phyloP scores from a whole-genome alignment of 2,329 filamentous ascomycete genomes.

The Trichoderma sp. region DNA sequence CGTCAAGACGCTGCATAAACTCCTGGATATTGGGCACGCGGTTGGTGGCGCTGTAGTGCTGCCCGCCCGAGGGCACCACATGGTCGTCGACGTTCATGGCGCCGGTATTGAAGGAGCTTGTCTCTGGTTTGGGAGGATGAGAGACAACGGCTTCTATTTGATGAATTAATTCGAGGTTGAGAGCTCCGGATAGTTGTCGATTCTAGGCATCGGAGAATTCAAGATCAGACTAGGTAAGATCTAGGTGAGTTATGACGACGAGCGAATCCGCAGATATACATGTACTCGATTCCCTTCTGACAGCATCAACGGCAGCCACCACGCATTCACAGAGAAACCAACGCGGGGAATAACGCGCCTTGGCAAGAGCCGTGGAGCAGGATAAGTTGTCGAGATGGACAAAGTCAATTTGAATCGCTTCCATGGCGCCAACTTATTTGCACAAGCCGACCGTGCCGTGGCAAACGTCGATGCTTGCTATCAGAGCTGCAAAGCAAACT shows the following conservation, averaged over 20 bases:
- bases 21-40: conserved; percentile 85
- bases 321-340: not conserved
- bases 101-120: not conserved
- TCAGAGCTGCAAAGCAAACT: conserved; percentile 10
- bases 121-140: not conserved
- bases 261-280: not conserved
- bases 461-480: not conserved
- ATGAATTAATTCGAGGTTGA: not conserved
- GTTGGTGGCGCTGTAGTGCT: conserved; percentile 81
- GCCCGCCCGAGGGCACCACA: conserved; percentile 46
- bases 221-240: not conserved
- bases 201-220: not conserved
- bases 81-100: conserved; percentile 44
- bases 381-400: not conserved
- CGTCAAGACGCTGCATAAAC: conserved; percentile 77
- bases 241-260: not conserved
- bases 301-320: not conserved
- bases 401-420: conserved; percentile 3
- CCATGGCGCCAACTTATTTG: not conserved
- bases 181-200: not conserved
- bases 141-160: not conserved
- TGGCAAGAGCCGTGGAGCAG: not conserved
- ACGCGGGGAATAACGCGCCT: not conserved
- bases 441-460: not conserved
- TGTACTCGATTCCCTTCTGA: not conserved